Base-by-base conservation (phyloP, 2,329 filamentous ascomycete genomes). In the Monilinia fructigena region DNA sequence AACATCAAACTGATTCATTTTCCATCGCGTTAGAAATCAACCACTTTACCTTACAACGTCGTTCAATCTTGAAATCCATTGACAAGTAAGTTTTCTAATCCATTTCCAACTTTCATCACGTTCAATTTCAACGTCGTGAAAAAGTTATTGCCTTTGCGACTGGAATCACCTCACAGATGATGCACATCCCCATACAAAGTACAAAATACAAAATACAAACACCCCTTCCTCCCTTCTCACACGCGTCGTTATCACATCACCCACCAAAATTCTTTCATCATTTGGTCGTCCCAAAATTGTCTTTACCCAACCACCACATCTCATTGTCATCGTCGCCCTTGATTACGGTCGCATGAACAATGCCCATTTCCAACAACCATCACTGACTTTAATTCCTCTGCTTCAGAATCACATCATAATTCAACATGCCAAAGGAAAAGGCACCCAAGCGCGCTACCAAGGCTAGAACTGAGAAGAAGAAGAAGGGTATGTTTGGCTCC, bases 361-460 rank as follows among this genome's bases (percentile, higher is more conserved):
- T 8, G 63, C 64, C 28, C 61, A 52, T 58, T 35, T 28, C 50
- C 50, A 60, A 38, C 62, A 63, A 52, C 38, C 54, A 16, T 60
- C 11, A 52, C 71, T 73, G 63, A 72, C 68, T 63, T 68, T 62
- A 69, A 67, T 70, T 69, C 31, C 64, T 67, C 45, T 66, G 31
- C 55, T 66, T 67, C 58, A 72, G 70, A 68, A 56, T 23, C 69
- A 45, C 31, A 38, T 54, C 55, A 68, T 61, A 70, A 60, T 55
- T 67, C 76, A 86, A 71, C 70, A 90, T 91, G 88, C 87, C 88
- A 76, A 90, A 90, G 82, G 86, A 87, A 74, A 85, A 85, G 80
- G 79, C 82, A 70, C 83, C 75, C 73, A 84, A 85, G 76, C 83
- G 86, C 78, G 87, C 86, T 80, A 79, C 82, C 77, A 87, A 86